These are phyloP conservation scores for Boletus vermiculosoides DNA, from an alignment of 768 basidiomycete species.

Conservation along the genomic window DNA sequence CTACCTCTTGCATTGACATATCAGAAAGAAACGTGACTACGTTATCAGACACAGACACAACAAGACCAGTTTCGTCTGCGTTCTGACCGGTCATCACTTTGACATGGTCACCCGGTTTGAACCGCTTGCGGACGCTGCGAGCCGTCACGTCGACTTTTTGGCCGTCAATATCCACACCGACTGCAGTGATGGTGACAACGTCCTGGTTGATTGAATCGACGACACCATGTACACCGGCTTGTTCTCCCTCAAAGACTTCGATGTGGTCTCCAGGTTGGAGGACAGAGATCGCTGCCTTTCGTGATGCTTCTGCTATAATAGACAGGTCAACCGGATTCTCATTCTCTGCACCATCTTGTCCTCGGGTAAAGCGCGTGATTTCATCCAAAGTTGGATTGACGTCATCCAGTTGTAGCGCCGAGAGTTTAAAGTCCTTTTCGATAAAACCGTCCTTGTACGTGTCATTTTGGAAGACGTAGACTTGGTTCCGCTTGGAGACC, in stretches of 20 bases:
- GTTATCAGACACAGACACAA: slow-evolving; percentile 87
- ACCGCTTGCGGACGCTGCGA: slow-evolving; percentile 87
- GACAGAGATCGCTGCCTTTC: slow-evolving; percentile 87
- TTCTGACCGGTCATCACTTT: slow-evolving; percentile 98
- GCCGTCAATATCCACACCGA: slow-evolving; percentile 80
- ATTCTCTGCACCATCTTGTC: slow-evolving; percentile 66
- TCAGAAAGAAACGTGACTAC: slow-evolving; percentile 97
- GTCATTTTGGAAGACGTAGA: slow-evolving; percentile 88
- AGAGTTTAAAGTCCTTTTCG: slow-evolving; percentile 91
- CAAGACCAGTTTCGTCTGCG: slow-evolving; percentile 92
- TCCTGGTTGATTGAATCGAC: slow-evolving; percentile 89
- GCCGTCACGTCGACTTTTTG: slow-evolving; percentile 86
- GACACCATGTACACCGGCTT: slow-evolving; percentile 87
- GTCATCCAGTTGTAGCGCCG: slow-evolving; percentile 75
- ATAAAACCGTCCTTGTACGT: slow-evolving; percentile 94
- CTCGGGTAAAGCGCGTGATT: slow-evolving; percentile 84
- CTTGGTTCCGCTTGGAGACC: slow-evolving; percentile 70
- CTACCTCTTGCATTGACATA: slow-evolving; percentile 92
- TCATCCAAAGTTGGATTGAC: slow-evolving; percentile 96
- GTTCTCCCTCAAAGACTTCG: slow-evolving; percentile 97
- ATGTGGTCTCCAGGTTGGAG: slow-evolving; percentile 98
- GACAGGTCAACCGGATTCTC: slow-evolving; percentile 81
- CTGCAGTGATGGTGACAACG: slow-evolving; percentile 78
- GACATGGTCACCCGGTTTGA: slow-evolving; percentile 97
- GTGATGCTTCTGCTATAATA: slow-evolving; percentile 88